Conservation (phyloP, 306 rosid genomes). For the Lotus japonicus region DNA sequence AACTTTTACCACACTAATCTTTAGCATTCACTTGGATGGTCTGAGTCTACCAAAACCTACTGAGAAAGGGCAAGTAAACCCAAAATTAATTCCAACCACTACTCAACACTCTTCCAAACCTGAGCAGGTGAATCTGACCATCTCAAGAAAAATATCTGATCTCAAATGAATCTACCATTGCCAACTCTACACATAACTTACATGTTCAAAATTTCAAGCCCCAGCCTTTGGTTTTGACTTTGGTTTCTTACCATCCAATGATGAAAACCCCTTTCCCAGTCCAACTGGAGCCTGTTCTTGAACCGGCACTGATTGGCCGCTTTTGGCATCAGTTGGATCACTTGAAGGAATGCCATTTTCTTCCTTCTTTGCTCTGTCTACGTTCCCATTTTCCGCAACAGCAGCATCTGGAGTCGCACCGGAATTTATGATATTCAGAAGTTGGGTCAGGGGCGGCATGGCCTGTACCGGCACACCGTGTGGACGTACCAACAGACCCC, state of each 20-base stretch:
- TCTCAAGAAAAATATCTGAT: conserved; percentile 17
- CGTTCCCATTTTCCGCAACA: conserved; percentile 38
- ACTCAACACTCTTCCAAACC: conserved; percentile 20
- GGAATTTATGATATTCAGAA: conserved; percentile 69
- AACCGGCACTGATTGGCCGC: conserved; percentile 26
- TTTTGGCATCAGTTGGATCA: conserved; percentile 26
- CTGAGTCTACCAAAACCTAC: conserved; percentile 21
- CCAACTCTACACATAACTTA: conserved; percentile 18
- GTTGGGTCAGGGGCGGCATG: conserved; percentile 71
- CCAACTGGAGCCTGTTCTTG: conserved; percentile 69
- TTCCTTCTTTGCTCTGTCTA: conserved; percentile 42
- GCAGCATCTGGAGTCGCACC: conserved; percentile 42
- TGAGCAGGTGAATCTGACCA: conserved; percentile 27
- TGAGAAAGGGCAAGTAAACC: neutral
- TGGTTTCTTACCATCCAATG: conserved; percentile 76
- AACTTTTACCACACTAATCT: neutral
- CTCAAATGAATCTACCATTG: conserved; percentile 22
- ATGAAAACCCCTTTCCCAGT: conserved; percentile 70
- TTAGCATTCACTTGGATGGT: conserved; percentile 6
- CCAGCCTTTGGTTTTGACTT: conserved; percentile 62
- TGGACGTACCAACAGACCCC: conserved; percentile 72
- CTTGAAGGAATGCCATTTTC: conserved; percentile 25
- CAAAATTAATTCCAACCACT: conserved; percentile 8
- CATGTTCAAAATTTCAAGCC: conserved; percentile 42
- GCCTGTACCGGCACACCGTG: conserved; percentile 89